phyloP scores from a whole-genome alignment of 106 monocot genomes.

The Xerophyta viscosa region DNA sequence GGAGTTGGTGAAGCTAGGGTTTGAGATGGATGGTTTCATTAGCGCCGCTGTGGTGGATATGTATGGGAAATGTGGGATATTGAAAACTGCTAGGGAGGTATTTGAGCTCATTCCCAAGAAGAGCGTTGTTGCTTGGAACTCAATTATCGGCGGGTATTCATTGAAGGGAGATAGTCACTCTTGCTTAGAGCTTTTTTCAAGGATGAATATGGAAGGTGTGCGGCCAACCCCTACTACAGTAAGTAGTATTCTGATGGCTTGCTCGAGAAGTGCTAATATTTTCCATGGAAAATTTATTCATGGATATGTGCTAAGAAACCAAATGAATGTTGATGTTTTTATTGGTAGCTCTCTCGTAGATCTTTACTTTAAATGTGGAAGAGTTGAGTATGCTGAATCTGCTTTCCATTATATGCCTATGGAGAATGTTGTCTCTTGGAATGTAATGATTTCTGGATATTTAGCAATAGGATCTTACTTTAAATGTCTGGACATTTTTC shows the following conservation, averaged over 20 bases:
- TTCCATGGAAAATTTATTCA: conserved; percentile 51
- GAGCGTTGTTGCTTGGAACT: conserved; percentile 54
- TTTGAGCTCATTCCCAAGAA: conserved; percentile 39
- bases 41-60: conserved; percentile 53
- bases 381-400: conserved; percentile 26
- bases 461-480: conserved; percentile 30
- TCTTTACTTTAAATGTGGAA: conserved; percentile 63
- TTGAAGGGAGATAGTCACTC: conserved; percentile 24
- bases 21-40: conserved; percentile 44
- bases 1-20: conserved; percentile 20
- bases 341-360: conserved; percentile 42
- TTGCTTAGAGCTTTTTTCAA: conserved; percentile 40
- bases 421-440: conserved; percentile 45
- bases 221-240: conserved; percentile 46
- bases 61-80: conserved; percentile 63
- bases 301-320: conserved; percentile 42
- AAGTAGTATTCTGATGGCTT: conserved; percentile 51
- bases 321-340: conserved; percentile 41
- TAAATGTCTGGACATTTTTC: conserved; percentile 31
- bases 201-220: conserved; percentile 39
- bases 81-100: conserved; percentile 40
- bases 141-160: conserved; percentile 59
- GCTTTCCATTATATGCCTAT: conserved; percentile 31
- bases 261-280: conserved; percentile 31
- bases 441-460: conserved; percentile 72